Evolutionary conservation across 139 green algal species (phyloP).

Genomic region (Chlorella sorokiniana): DNA sequence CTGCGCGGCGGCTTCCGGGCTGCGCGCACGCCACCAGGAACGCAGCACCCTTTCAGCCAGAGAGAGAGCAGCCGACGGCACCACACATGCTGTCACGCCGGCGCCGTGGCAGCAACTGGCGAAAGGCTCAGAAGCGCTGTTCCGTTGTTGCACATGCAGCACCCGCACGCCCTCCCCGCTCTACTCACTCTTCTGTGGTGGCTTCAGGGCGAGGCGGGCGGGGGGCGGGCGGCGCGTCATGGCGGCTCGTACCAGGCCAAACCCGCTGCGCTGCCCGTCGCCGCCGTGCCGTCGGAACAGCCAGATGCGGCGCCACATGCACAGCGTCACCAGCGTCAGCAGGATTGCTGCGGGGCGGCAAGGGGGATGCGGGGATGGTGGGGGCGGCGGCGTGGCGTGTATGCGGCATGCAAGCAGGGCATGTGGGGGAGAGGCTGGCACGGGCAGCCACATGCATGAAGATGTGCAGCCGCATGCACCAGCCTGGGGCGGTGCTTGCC

Average conservation of each 20-base stretch:
- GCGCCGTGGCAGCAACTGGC: too few relatives aligned
- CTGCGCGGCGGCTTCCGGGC: not conserved
- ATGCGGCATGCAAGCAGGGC: too few relatives aligned
- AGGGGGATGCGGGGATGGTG: too few relatives aligned
- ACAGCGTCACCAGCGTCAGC: not conserved
- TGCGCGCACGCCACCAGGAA: too few relatives aligned
- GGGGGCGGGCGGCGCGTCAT: not conserved
- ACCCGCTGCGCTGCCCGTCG: not conserved
- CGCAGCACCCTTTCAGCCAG: too few relatives aligned
- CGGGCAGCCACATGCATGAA: not conserved
- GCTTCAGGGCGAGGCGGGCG: not conserved
- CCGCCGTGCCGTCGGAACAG: not conserved
- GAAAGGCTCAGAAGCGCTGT: too few relatives aligned
- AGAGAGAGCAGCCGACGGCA: too few relatives aligned
- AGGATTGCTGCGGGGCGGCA: constrained; percentile 11
- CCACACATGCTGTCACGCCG: too few relatives aligned
- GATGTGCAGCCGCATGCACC: too few relatives aligned
- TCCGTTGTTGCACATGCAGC: too few relatives aligned
- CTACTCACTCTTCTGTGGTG: not conserved
- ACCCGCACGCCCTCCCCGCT: too few relatives aligned
- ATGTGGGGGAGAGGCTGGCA: not conserved
- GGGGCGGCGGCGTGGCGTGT: too few relatives aligned
- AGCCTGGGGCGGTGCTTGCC: not conserved
- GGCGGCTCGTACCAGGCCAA: not conserved
- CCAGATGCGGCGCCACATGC: constrained; percentile 14